Percentiles rank a stretch among this genome's conserved stretches.
These are phyloP conservation scores for Paecilomyces niveus DNA, from an alignment of 2,329 filamentous ascomycete species.

Conservation along the genomic window DNA sequence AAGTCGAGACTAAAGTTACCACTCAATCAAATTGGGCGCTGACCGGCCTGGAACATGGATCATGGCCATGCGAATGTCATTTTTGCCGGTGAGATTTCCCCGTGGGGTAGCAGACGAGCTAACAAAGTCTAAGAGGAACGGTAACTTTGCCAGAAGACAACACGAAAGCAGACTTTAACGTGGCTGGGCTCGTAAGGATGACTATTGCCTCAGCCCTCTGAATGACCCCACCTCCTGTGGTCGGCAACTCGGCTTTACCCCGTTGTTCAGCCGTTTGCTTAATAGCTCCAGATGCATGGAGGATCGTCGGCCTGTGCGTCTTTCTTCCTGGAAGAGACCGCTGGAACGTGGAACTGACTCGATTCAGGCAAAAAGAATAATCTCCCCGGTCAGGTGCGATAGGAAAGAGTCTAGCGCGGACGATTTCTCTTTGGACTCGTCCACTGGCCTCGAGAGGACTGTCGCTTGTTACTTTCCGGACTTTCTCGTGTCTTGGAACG, in stretches of 20 bases:
- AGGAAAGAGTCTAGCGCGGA: background rate
- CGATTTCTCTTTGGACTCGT: background rate
- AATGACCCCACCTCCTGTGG: background rate
- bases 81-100: background rate
- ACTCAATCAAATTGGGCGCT: background rate
- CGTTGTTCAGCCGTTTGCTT: background rate
- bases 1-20: background rate
- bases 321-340: background rate
- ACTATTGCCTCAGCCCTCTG: too few species aligned
- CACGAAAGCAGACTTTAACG: too few species aligned
- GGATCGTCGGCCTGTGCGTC: background rate
- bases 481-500: background rate
- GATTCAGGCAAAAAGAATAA: too few species aligned
- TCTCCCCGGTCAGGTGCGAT: background rate
- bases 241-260: background rate
- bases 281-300: background rate
- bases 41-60: background rate
- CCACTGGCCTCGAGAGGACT: background rate
- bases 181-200: too few species aligned
- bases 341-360: background rate
- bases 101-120: background rate
- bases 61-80: background rate
- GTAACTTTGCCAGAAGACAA: too few species aligned
- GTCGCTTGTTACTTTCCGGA: background rate
- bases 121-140: background rate